A percentile compares a stretch with the other conserved stretches of the same genome.
Conservation (phyloP, 1,139 yeast genomes). For the Hyphopichia wangnamkhiaoensis region DNA sequence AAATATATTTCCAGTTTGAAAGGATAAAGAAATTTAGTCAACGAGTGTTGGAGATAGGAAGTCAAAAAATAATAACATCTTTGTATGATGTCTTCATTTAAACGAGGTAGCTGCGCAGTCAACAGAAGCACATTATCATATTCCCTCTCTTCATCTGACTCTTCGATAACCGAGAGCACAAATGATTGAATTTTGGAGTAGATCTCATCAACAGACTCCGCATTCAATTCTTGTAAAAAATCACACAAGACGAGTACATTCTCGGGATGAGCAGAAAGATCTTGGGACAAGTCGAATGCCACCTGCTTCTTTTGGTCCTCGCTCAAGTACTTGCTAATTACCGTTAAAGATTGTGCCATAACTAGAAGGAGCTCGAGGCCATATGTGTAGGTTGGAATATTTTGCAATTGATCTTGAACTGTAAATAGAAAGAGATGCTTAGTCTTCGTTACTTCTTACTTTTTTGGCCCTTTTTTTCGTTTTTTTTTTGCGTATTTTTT, state of each 20-base stretch:
- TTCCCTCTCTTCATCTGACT: conserved; percentile 8
- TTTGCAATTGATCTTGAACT: no score
- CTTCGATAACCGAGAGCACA: conserved; percentile 12
- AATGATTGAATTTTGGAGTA: conserved; percentile 22
- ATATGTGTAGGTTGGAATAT: not conserved
- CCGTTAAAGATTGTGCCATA: no score
- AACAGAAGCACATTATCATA: conserved; percentile 18
- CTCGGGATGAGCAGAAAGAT: conserved; percentile 16
- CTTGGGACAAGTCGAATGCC: conserved; percentile 21
- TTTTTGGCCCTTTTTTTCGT: no score
- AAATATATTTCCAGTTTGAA: conserved; percentile 23
- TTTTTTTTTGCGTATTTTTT: no score
- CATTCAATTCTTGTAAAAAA: conserved; percentile 29
- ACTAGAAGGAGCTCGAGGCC: no score
- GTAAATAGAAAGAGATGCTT: no score
- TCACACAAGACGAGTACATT: conserved; percentile 35
- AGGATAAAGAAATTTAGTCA: conserved; percentile 26
- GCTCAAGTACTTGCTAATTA: conserved; percentile 32
- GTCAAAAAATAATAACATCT: conserved; percentile 14
- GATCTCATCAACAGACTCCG: conserved; percentile 17
- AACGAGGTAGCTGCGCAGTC: conserved; percentile 18
- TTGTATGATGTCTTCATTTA: conserved; percentile 18
- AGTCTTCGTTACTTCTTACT: no score
- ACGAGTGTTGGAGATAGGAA: conserved; percentile 14
- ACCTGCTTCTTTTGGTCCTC: conserved; percentile 25